Evolutionary conservation across 2,329 filamentous ascomycete genomes (phyloP).

Genomic region (Cryoendolithus antarcticus): DNA sequence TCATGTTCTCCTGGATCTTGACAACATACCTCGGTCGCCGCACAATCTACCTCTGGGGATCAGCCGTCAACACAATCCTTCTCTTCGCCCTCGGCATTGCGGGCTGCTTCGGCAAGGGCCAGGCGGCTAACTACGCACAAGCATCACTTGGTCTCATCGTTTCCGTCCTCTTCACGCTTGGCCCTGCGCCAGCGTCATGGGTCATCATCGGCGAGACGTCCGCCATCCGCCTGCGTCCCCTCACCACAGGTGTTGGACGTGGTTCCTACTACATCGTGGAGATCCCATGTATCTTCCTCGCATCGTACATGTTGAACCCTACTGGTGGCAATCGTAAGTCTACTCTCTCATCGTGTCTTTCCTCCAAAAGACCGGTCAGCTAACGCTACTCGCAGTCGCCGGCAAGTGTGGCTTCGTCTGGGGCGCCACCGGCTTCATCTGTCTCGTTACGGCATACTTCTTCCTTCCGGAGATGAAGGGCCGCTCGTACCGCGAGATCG

Average conservation of each 20-base stretch:
- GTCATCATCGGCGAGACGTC: constrained; percentile 58
- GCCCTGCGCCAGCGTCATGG: constrained; percentile 52
- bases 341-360: constrained; percentile 1
- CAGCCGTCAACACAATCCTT: constrained; percentile 40
- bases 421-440: constrained; percentile 46
- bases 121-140: constrained; percentile 37
- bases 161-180: constrained; percentile 51
- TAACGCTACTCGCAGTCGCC: constrained; percentile 22
- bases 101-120: constrained; percentile 34
- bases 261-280: constrained; percentile 51
- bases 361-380: constrained; percentile 1
- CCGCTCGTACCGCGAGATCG: constrained; percentile 49
- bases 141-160: constrained; percentile 52
- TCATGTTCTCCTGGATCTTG: constrained; percentile 56
- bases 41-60: constrained; percentile 52
- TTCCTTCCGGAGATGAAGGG: constrained; percentile 45
- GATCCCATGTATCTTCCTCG: constrained; percentile 54
- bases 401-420: constrained; percentile 49
- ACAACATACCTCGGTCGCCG: constrained; percentile 52
- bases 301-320: constrained; percentile 49
- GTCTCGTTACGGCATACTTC: constrained; percentile 35
- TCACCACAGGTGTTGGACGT: constrained; percentile 55
- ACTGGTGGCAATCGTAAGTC: constrained; percentile 19
- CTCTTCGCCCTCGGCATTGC: constrained; percentile 49
- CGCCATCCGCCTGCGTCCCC: constrained; percentile 48